Evolutionary conservation across 2,329 filamentous ascomycete species (phyloP).

Genomic region (Falciphora oryzae): DNA sequence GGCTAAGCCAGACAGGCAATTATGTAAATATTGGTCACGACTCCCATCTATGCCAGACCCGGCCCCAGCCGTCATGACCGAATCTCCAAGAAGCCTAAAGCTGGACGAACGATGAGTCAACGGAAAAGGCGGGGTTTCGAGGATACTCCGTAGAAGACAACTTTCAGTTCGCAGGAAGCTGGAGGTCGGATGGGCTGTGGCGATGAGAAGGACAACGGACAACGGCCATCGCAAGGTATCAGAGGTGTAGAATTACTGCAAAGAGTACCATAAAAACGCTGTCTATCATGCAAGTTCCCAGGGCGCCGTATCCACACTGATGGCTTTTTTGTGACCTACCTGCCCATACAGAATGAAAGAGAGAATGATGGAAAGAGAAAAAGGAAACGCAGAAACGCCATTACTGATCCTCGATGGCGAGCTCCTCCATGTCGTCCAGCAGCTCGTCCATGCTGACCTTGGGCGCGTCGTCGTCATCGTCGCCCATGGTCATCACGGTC

Average conservation of each 20-base stretch:
- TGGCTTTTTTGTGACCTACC: neutral
- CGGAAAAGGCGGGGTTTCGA: too few relatives aligned
- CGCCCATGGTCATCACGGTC: conserved; percentile 45
- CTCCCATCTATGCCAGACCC: too few relatives aligned
- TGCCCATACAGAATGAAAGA: conserved; percentile 3
- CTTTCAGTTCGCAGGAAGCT: too few relatives aligned
- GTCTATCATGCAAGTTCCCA: conserved; percentile 8
- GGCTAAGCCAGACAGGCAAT: too few relatives aligned
- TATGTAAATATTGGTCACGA: too few relatives aligned
- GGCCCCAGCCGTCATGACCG: too few relatives aligned
- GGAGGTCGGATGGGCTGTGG: too few relatives aligned
- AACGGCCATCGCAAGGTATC: neutral
- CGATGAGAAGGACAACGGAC: neutral
- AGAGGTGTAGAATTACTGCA: neutral
- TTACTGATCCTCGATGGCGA: conserved; percentile 57
- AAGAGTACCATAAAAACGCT: neutral
- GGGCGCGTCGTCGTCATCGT: conserved; percentile 60
- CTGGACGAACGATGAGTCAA: too few relatives aligned
- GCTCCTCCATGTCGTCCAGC: conserved; percentile 88
- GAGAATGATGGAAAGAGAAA: neutral
- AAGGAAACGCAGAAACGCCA: neutral
- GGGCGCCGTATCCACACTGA: neutral
- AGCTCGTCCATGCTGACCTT: conserved; percentile 74
- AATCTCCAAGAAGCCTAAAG: too few relatives aligned
- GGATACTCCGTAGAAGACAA: too few relatives aligned